Base-by-base conservation (phyloP, 495 filamentous ascomycete species). In the Daldinia caldariorum region DNA sequence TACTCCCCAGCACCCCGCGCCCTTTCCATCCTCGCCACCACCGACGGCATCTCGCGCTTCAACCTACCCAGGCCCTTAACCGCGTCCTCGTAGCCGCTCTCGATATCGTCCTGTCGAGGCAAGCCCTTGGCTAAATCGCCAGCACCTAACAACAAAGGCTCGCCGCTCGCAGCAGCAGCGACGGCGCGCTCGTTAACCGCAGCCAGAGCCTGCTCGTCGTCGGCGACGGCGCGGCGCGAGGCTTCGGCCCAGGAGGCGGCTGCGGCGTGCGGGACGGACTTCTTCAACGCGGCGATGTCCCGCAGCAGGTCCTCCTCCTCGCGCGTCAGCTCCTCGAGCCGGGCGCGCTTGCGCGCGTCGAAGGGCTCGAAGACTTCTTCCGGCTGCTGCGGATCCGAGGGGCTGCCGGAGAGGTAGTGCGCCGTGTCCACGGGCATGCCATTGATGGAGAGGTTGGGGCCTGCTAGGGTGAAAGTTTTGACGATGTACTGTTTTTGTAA, bases 381-480 rank as follows among this genome's bases (percentile, higher is more conserved):
- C 2, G 75, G 74, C 71, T 57, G 80, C 70, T 10, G 78, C 61
- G 58, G 43, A 2, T n/a, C 32, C 6, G 80, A 77, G n/a, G 80
- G 16, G 10, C 53, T 32, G 47, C 74, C 29, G 10, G 75, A 55
- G 31, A 84, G 61, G 76, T 87, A 85, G 53, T 82, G 81, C 8
- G 79, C 72, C 4, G 83, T 82, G 29, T 80, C 75, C 37, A 84
- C 78, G 47, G 77, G 78, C 14, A 97, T 83, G 16, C 94, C 94
- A 81, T 97, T 97, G 80, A 97, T 91, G 63, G 83, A 85, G 60
- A 97, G 87, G 73, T 90, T 93, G 55, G 86, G 81, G 47, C 88
- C 83, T 38, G 92, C 88, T 50, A 86, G 84, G 49, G 80, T 82
- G 81, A 95, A 93, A 32, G 92, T 92, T 60, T 85, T 82, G 65